Evolutionary conservation across 1,139 yeast species (phyloP).

Genomic region (Fermentozyma sake): DNA sequence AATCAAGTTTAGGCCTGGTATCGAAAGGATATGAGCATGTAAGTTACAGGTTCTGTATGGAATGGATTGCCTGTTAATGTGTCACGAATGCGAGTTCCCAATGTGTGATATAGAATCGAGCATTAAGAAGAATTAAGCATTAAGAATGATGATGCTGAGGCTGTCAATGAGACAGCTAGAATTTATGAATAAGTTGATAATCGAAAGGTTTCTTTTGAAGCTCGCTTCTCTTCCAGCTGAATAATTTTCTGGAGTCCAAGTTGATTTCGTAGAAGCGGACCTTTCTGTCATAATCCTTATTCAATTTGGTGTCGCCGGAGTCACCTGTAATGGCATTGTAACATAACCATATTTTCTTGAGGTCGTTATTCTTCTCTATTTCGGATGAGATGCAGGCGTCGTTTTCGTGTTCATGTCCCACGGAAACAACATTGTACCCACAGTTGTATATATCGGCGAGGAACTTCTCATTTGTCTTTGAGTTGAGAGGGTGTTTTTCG

Average conservation of each 20-base stretch:
- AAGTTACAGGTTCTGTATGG: too few species aligned
- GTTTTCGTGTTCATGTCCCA: constrained; percentile 54
- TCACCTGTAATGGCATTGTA: constrained; percentile 38
- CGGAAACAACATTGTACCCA: constrained; percentile 43
- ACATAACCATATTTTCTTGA: constrained; percentile 36
- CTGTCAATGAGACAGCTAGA: too few species aligned
- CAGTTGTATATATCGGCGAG: constrained; percentile 34
- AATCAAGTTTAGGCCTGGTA: too few species aligned
- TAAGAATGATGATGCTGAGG: too few species aligned
- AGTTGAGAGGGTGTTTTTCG: constrained; percentile 37
- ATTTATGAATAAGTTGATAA: constrained; percentile 28
- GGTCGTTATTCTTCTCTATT: too few species aligned
- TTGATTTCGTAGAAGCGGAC: constrained; percentile 35
- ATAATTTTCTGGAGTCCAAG: constrained; percentile 19
- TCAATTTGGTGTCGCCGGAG: constrained; percentile 27
- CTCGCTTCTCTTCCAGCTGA: constrained; percentile 40
- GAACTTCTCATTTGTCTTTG: constrained; percentile 30
- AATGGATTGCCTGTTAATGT: too few species aligned
- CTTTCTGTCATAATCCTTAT: constrained; percentile 25
- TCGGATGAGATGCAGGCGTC: constrained; percentile 42
- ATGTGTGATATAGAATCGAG: too few species aligned
- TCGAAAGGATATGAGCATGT: too few species aligned
- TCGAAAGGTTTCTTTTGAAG: constrained; percentile 26
- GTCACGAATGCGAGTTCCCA: too few species aligned
- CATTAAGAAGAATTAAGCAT: too few species aligned